Evolutionary conservation across 352 stramenopile genomes (phyloP).

Genomic region (Globisporangium yorkense): DNA sequence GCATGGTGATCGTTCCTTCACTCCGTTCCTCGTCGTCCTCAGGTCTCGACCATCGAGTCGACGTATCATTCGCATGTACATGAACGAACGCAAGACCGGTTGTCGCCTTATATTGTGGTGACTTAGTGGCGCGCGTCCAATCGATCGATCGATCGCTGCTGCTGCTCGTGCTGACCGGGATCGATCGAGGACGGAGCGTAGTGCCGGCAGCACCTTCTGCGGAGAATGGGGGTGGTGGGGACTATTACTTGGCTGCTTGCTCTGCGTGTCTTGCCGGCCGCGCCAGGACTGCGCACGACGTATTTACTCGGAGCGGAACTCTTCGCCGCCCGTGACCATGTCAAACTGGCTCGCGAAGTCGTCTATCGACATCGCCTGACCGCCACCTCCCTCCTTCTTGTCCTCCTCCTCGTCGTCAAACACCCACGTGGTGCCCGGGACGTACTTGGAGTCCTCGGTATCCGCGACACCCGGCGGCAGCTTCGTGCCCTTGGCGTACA

Average conservation of each 20-base stretch:
- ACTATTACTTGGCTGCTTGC: slow-evolving; percentile 2
- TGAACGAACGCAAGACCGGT: no score
- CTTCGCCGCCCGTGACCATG: slow-evolving; percentile 79
- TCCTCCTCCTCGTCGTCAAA: slow-evolving; percentile 85
- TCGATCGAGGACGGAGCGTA: neutral
- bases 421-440: slow-evolving; percentile 86
- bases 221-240: neutral
- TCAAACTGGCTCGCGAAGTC: slow-evolving; percentile 88
- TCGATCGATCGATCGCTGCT: neutral
- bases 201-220: neutral
- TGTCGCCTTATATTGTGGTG: neutral
- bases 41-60: no score
- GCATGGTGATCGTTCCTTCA: no score
- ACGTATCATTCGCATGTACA: no score
- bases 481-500: slow-evolving; percentile 82
- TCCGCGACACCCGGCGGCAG: slow-evolving; percentile 50
- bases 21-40: no score
- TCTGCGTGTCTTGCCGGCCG: neutral
- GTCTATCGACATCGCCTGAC: slow-evolving; percentile 66
- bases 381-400: slow-evolving; percentile 23
- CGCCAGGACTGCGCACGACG: neutral
- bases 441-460: slow-evolving; percentile 71
- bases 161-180: neutral
- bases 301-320: slow-evolving; percentile 78
- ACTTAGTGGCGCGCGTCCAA: neutral